Evolutionary conservation across 768 basidiomycete genomes (phyloP).

Genomic region (Suillus variegatus): DNA sequence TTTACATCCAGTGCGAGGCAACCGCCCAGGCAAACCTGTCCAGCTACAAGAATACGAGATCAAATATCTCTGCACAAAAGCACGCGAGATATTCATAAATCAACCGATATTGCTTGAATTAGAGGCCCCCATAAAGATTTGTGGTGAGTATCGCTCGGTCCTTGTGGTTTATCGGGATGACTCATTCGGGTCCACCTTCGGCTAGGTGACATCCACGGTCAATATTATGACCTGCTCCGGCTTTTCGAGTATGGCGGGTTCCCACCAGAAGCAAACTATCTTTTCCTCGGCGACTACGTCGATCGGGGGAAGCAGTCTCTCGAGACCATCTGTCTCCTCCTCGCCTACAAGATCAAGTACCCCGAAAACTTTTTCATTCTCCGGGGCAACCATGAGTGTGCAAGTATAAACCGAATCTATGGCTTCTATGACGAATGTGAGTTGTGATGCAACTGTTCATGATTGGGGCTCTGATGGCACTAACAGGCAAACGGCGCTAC

Average conservation of each 20-base stretch:
- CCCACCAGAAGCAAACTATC: constrained; percentile 99
- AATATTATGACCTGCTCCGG: constrained; percentile 98
- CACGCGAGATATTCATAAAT: constrained; percentile 98
- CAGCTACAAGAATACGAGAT: constrained; percentile 99
- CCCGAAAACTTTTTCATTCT: constrained; percentile 99
- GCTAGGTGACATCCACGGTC: constrained; percentile 96
- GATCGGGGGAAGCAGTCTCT: constrained; percentile 98
- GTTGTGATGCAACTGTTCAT: constrained; percentile 31
- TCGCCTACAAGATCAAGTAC: constrained; percentile 99
- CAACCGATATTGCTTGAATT: constrained; percentile 97
- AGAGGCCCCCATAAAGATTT: constrained; percentile 99
- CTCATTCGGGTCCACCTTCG: constrained; percentile 21
- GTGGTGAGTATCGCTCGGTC: constrained; percentile 61
- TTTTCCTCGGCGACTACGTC: constrained; percentile 99
- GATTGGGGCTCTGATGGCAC: constrained; percentile 15
- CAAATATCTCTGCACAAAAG: constrained; percentile 98
- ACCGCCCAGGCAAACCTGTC: constrained; percentile 97
- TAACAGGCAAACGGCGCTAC: constrained; percentile 95
- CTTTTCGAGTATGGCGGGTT: constrained; percentile 99
- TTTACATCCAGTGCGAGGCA: constrained; percentile 79
- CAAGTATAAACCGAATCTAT: constrained; percentile 99
- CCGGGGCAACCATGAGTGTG: constrained; percentile 98
- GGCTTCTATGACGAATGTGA: constrained; percentile 99
- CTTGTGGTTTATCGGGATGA: constrained; percentile 20
- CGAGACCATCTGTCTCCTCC: constrained; percentile 98